These are phyloP conservation scores for Hymenoscyphus scutula DNA, from an alignment of 2,329 filamentous ascomycete genomes.

Conservation along the genomic window DNA sequence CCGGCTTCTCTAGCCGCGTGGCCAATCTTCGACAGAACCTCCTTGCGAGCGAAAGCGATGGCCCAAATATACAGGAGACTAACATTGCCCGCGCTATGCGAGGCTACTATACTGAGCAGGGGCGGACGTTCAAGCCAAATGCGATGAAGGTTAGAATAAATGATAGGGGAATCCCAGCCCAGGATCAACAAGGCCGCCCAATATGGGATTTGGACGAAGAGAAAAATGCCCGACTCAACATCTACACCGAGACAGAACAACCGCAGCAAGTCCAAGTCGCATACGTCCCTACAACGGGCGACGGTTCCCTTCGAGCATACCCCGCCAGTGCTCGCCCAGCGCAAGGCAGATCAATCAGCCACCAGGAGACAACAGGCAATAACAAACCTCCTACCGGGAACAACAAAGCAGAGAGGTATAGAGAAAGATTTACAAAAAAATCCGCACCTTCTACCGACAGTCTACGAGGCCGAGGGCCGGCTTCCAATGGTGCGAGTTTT, in stretches of 20 bases:
- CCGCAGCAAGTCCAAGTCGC: not conserved
- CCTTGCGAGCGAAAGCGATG: conserved; percentile 66
- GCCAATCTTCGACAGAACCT: conserved; percentile 63
- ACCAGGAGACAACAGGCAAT: not conserved
- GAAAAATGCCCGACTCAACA: not conserved
- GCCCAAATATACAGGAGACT: conserved; percentile 82
- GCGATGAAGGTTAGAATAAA: conserved; percentile 58
- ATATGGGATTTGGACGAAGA: not conserved
- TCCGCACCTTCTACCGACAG: not conserved
- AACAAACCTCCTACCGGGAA: too few species aligned
- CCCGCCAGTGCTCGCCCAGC: not conserved
- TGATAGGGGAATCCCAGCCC: conserved; percentile 51
- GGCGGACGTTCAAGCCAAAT: not conserved
- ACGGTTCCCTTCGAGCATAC: not conserved
- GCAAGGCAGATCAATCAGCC: not conserved
- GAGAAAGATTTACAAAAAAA: not conserved
- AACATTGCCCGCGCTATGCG: conserved; percentile 92
- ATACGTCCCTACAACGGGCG: not conserved
- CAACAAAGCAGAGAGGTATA: not conserved
- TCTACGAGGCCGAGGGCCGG: conserved; percentile 1
- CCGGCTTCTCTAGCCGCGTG: conserved; percentile 59
- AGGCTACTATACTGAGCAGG: conserved; percentile 66
- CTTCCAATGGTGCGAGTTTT: conserved; percentile 16
- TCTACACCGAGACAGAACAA: not conserved
- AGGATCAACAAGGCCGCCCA: not conserved